phyloP scores from a whole-genome alignment of 1,139 yeast genomes.

The Scheffersomyces cryptocercus region DNA sequence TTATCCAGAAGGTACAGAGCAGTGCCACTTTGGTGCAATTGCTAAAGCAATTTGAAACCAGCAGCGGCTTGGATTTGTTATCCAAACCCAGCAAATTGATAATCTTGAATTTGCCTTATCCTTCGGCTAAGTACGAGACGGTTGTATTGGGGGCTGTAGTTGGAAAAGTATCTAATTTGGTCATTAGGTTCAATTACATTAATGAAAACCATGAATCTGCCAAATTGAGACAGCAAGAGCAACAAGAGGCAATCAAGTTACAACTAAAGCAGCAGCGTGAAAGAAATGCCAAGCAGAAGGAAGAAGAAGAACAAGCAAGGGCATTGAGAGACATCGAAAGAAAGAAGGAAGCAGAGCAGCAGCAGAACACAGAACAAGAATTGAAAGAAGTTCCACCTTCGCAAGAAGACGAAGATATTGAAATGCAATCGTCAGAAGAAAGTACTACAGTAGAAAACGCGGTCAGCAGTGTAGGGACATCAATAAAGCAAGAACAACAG shows the following conservation, averaged over 20 bases:
- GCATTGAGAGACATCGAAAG: constrained; percentile 1
- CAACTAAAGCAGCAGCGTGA: constrained; percentile 21
- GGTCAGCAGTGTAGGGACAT: neutral
- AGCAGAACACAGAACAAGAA: neutral
- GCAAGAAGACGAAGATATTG: neutral
- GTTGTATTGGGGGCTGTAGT: constrained; percentile 9
- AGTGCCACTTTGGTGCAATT: constrained; percentile 6
- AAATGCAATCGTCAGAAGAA: neutral
- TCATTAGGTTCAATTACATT: constrained; percentile 21
- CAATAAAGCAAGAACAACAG: neutral
- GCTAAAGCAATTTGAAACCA: constrained; percentile 7
- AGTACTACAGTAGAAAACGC: neutral
- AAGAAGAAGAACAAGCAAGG: constrained; percentile 7
- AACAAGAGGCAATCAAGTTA: constrained; percentile 19
- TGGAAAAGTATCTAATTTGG: constrained; percentile 18
- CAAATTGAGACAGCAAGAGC: constrained; percentile 12
- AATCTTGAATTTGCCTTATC: constrained; percentile 10
- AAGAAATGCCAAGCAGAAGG: constrained; percentile 7
- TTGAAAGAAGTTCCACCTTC: neutral
- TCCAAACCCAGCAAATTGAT: constrained; percentile 9
- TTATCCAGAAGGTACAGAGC: constrained; percentile 9
- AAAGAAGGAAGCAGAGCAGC: constrained; percentile 2
- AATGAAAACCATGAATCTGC: constrained; percentile 10
- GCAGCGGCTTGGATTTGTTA: constrained; percentile 6
- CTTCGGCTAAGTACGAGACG: constrained; percentile 5